phyloP scores from a whole-genome alignment of 139 green algal genomes.

The Coelastrella sp. region DNA sequence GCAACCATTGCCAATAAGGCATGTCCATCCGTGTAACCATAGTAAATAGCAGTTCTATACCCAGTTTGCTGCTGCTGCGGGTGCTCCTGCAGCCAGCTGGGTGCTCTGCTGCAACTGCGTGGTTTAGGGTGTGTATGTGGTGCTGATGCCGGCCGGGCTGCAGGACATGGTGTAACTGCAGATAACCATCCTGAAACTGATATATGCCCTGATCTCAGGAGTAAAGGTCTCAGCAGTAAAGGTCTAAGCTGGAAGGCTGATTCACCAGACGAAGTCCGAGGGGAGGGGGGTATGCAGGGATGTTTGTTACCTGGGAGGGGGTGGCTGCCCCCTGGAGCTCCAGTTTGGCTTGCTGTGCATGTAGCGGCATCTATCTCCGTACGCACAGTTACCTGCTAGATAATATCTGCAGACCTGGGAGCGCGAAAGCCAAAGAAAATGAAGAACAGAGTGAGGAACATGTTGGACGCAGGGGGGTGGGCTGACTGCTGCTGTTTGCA shows the following conservation, averaged over 20 bases:
- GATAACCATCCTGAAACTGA: too few species aligned
- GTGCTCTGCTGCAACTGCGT: too few species aligned
- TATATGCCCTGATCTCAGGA: too few species aligned
- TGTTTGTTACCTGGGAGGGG: not conserved
- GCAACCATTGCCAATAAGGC: too few species aligned
- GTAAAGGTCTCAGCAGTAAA: too few species aligned
- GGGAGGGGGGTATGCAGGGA: not conserved
- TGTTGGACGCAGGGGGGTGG: not conserved
- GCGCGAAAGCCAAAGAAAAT: not conserved
- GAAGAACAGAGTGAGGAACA: not conserved
- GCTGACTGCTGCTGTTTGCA: not conserved
- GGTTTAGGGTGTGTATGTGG: too few species aligned
- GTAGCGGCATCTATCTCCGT: slow-evolving; percentile 70
- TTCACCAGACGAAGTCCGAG: not conserved
- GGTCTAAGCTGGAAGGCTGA: not conserved
- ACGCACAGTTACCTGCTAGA: slow-evolving; percentile 70
- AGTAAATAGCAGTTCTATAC: too few species aligned
- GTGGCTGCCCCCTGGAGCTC: slow-evolving; percentile 8
- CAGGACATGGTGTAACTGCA: too few species aligned
- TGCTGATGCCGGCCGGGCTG: too few species aligned
- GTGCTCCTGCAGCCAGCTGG: too few species aligned
- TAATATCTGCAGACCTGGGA: slow-evolving; percentile 69
- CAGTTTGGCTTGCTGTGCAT: slow-evolving; percentile 52
- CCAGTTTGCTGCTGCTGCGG: too few species aligned
- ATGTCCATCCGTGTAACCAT: too few species aligned